Evolutionary conservation across 2,329 filamentous ascomycete genomes (phyloP).

Genomic region (Aspergillus persii): DNA sequence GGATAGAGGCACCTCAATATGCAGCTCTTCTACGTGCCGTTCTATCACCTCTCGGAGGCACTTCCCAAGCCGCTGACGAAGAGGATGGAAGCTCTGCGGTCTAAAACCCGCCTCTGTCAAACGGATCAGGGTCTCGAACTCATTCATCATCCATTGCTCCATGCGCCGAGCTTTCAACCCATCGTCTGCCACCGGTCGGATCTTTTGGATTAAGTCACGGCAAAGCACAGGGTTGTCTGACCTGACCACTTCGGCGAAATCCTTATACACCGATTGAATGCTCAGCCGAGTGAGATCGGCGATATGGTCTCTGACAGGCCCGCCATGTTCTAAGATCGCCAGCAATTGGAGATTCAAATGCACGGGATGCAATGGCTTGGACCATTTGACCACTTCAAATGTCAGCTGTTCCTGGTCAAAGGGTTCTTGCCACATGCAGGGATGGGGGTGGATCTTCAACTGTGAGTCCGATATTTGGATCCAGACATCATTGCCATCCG

Average conservation of each 20-base stretch:
- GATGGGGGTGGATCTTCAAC: conserved; percentile 53
- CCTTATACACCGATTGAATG: conserved; percentile 33
- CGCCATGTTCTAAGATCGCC: conserved; percentile 54
- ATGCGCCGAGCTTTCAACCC: conserved; percentile 21
- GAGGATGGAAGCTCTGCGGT: conserved; percentile 40
- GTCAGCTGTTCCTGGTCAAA: conserved; percentile 49
- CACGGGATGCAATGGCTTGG: conserved; percentile 42
- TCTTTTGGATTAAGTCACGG: conserved; percentile 36
- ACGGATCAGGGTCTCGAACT: conserved; percentile 36
- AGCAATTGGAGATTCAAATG: conserved; percentile 56
- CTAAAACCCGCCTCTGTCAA: conserved; percentile 49
- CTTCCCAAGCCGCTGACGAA: conserved; percentile 40
- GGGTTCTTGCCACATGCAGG: conserved; percentile 29
- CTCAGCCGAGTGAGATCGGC: conserved; percentile 40
- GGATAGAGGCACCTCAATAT: conserved; percentile 50
- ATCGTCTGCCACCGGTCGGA: conserved; percentile 28
- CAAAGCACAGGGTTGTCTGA: conserved; percentile 32
- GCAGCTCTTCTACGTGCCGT: conserved; percentile 46
- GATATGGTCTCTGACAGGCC: conserved; percentile 44
- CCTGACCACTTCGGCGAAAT: conserved; percentile 38
- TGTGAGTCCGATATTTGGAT: conserved; percentile 59
- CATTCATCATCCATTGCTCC: conserved; percentile 36
- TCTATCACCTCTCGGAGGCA: conserved; percentile 42
- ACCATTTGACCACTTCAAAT: conserved; percentile 56
- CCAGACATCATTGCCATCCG: conserved; percentile 44